Evolutionary conservation across 306 rosid genomes (phyloP), one percentile per base, ranked within the genome.

Genomic region (Lathyrus aphaca): DNA sequence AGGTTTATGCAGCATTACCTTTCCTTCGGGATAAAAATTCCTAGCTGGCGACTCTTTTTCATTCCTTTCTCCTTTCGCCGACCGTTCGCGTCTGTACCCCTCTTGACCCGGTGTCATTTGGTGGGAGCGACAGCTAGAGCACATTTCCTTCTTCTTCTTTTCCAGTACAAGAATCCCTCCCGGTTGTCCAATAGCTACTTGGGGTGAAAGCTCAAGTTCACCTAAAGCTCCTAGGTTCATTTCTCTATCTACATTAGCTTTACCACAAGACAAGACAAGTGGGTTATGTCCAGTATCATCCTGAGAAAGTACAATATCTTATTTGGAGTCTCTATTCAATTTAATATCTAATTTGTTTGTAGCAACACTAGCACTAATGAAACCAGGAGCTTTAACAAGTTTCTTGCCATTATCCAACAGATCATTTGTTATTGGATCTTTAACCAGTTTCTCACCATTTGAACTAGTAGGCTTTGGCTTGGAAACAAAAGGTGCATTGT

Each of bases 381-480:
- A n/a, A n/a, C n/a, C n/a, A n/a, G n/a, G n/a, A n/a, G n/a, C n/a
- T n/a, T n/a, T n/a, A n/a, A n/a, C n/a, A n/a, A n/a, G n/a, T n/a
- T n/a, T n/a, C n/a, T n/a, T n/a, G n/a, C n/a, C 92, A 64, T 56
- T 84, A 66, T 75, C 86, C 72, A 82, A 66, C 70, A 69, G 77
- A 61, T 66, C 84, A 77, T 75, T 83, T 60, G 84, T 73, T 46
- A 72, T 75, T 18, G 61, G 77, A 75, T 73, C 71, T 74, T 83
- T 87, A 46, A 71, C 61, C 69, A 57, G 69, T 23, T 79, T 55
- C 55, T 83, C 88, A 32, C 97, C 93, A 79, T 89, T 89, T 75
- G 79, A 76, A 84, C 75, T 89, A 30, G 65, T 46, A 63, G 91
- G 85, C 86, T 89, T 95, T 45, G 79, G 61, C 77, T 87, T 87